Conservation (phyloP, 2,329 filamentous ascomycete genomes). For the Xylaria digitata region DNA sequence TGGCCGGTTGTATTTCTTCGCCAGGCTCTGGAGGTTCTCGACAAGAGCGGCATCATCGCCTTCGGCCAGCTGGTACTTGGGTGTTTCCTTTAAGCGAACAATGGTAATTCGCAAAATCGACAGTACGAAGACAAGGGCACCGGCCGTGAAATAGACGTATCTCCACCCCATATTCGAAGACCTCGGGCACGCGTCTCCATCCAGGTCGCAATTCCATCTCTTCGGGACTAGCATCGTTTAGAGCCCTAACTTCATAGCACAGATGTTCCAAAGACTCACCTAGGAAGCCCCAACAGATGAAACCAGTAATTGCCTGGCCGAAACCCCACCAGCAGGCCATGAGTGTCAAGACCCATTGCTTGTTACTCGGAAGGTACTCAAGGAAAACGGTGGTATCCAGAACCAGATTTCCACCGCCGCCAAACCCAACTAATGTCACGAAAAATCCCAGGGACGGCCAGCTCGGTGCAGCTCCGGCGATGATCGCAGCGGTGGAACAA, state of each 20-base stretch:
- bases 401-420: slow-evolving; percentile 71
- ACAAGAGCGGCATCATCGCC: slow-evolving; percentile 65
- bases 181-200: slow-evolving; percentile 54
- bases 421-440: slow-evolving; percentile 71
- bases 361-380: slow-evolving; percentile 60
- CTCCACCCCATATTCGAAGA: slow-evolving; percentile 63
- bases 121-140: slow-evolving; percentile 59
- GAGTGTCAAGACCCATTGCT: slow-evolving; percentile 74
- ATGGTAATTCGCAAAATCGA: slow-evolving; percentile 66
- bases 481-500: slow-evolving; percentile 69
- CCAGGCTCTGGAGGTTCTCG: slow-evolving; percentile 53
- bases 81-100: slow-evolving; percentile 67
- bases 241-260: background rate
- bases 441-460: slow-evolving; percentile 75
- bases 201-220: slow-evolving; percentile 56
- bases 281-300: slow-evolving; percentile 63
- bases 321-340: slow-evolving; percentile 67
- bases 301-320: slow-evolving; percentile 60
- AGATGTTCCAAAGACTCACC: slow-evolving; percentile 43
- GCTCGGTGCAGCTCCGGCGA: slow-evolving; percentile 74
- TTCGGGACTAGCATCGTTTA: slow-evolving; percentile 48
- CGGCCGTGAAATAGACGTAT: slow-evolving; percentile 61
- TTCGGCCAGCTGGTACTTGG: slow-evolving; percentile 67
- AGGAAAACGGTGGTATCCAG: slow-evolving; percentile 67
- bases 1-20: slow-evolving; percentile 54